Conservation (phyloP, 768 basidiomycete genomes). For the Russula ochroleuca region DNA sequence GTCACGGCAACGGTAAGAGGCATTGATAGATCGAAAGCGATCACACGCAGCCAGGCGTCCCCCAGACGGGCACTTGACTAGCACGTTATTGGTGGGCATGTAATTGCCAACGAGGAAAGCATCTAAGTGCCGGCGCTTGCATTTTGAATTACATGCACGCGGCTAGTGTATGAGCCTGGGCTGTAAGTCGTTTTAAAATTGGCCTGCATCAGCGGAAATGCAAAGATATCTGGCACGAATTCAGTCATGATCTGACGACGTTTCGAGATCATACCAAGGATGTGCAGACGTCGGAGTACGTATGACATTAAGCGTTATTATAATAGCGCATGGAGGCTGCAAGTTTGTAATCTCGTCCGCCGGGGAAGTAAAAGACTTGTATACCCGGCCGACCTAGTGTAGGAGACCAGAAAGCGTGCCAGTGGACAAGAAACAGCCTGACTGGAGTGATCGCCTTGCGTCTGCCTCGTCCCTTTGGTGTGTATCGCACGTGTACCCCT, state of each 20-base stretch:
- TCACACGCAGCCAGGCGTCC: neutral
- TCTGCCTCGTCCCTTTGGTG: neutral
- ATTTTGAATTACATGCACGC: neutral
- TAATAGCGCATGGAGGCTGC: neutral
- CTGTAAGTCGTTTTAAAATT: neutral
- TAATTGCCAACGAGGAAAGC: neutral
- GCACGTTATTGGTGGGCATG: neutral
- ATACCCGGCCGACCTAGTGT: too few relatives aligned
- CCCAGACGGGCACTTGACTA: neutral
- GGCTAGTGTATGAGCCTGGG: neutral
- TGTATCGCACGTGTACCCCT: neutral
- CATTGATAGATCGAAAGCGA: neutral
- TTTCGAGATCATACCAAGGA: neutral
- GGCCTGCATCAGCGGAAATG: neutral
- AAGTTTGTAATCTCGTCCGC: neutral
- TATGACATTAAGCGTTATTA: neutral
- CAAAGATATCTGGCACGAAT: neutral
- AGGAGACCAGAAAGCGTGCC: too few relatives aligned
- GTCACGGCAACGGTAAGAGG: neutral
- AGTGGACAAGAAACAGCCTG: neutral
- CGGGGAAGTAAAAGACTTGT: neutral
- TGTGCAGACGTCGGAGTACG: neutral
- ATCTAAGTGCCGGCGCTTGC: neutral
- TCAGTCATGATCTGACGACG: neutral
- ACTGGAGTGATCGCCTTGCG: neutral